phyloP scores from a whole-genome alignment of 2,329 filamentous ascomycete genomes.

The Rasamsonia emersonii region DNA sequence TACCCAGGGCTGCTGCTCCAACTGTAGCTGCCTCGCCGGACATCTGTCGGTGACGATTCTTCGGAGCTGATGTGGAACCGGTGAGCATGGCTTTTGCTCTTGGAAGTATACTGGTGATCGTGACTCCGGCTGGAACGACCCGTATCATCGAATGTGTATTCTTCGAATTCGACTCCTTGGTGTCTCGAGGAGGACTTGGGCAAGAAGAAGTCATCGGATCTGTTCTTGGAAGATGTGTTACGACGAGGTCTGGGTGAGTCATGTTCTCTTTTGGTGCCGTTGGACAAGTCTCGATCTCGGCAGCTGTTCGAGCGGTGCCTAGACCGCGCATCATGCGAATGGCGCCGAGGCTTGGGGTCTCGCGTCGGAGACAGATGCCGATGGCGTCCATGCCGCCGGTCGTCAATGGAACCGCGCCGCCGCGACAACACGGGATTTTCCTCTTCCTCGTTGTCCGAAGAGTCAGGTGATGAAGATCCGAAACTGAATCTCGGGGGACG shows the following conservation, averaged over 20 bases:
- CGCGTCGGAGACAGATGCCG: constrained; percentile 21
- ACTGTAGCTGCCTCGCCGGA: constrained; percentile 18
- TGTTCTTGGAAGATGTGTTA: constrained; percentile 6
- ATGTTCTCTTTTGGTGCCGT: constrained; percentile 1
- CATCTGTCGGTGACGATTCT: constrained; percentile 16
- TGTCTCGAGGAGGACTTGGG: constrained; percentile 12
- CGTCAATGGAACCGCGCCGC: constrained; percentile 10
- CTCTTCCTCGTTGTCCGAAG: constrained; percentile 15
- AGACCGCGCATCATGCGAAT: constrained; percentile 26
- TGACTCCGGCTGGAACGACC: constrained; percentile 12
- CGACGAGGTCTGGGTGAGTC: constrained; percentile 1
- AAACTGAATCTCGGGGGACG: background rate
- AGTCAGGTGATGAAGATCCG: constrained; percentile 17
- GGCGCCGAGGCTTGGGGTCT: constrained; percentile 19
- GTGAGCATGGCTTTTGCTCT: no score
- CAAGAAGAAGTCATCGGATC: constrained; percentile 8
- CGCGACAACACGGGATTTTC: constrained; percentile 14
- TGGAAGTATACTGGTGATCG: no score
- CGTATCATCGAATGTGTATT: constrained; percentile 17
- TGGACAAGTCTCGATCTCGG: constrained; percentile 1
- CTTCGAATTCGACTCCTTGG: constrained; percentile 15
- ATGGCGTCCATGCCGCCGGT: constrained; percentile 9
- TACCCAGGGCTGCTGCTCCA: constrained; percentile 12
- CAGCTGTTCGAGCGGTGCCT: constrained; percentile 11
- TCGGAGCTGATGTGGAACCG: constrained; percentile 17